These are phyloP conservation scores for Penicillium steckii DNA, from an alignment of 495 filamentous ascomycete species.

Conservation along the genomic window DNA sequence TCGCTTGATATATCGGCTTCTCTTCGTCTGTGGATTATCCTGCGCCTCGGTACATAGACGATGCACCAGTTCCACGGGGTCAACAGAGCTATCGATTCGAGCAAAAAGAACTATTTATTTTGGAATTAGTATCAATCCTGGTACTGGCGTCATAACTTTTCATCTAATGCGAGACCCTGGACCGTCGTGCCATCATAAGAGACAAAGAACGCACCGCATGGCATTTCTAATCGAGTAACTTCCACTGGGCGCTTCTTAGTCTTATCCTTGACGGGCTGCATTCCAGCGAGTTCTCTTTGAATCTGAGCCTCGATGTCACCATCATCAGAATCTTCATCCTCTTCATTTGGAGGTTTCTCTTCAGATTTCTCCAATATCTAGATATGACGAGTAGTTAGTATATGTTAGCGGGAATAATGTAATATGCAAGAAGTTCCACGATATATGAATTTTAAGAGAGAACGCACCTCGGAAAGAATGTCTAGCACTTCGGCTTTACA, in stretches of 20 bases:
- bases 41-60: constrained; percentile 68
- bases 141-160: too few relatives aligned
- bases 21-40: constrained; percentile 50
- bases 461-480: constrained; percentile 70
- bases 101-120: constrained; percentile 39
- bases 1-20: constrained; percentile 74
- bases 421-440: not conserved
- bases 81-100: constrained; percentile 59
- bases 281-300: constrained; percentile 66
- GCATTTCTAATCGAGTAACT: constrained; percentile 66
- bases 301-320: constrained; percentile 84
- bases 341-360: constrained; percentile 17
- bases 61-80: constrained; percentile 78
- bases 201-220: constrained; percentile 66
- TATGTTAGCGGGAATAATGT: too few relatives aligned
- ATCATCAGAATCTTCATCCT: constrained; percentile 41
- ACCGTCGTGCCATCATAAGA: not conserved
- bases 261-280: constrained; percentile 53
- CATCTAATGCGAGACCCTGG: not conserved
- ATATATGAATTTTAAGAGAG: not conserved
- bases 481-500: constrained; percentile 69
- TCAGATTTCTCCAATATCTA: constrained; percentile 25
- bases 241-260: constrained; percentile 52
- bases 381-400: constrained; percentile 1
- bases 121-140: constrained; percentile 8